phyloP scores from a whole-genome alignment of 1,284 basidiomycete genomes.

The Garcileccinum viscosum region DNA sequence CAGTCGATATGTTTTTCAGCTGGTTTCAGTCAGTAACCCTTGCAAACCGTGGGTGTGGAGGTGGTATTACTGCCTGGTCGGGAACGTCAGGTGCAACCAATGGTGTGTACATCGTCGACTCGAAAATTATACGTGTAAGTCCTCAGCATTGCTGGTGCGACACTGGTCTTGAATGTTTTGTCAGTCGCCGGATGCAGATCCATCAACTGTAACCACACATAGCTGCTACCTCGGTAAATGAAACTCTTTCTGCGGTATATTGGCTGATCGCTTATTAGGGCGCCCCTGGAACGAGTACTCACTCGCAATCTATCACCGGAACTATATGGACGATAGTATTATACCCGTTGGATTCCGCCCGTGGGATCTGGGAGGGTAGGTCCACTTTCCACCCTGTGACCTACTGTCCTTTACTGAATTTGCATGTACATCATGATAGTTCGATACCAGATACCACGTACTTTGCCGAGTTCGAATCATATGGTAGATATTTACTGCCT shows the following conservation, averaged over 20 bases:
- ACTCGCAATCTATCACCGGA: constrained; percentile 57
- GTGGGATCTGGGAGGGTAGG: constrained; percentile 32
- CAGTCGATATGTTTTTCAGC: constrained; percentile 40
- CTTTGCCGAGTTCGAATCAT: constrained; percentile 65
- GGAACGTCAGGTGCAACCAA: constrained; percentile 50
- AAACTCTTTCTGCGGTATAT: neutral
- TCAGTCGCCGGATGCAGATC: constrained; percentile 67
- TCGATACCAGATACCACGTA: constrained; percentile 60
- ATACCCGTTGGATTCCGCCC: constrained; percentile 57
- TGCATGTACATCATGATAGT: constrained; percentile 35
- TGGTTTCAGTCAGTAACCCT: constrained; percentile 67
- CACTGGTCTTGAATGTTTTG: constrained; percentile 31
- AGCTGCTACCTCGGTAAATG: constrained; percentile 57
- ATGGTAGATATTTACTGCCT: constrained; percentile 41
- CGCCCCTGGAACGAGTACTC: constrained; percentile 71
- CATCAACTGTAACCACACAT: constrained; percentile 50
- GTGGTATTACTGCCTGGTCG: constrained; percentile 67
- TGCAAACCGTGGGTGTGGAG: constrained; percentile 68
- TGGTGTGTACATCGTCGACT: constrained; percentile 66
- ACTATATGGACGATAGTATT: constrained; percentile 67
- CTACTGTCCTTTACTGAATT: neutral
- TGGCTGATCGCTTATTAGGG: constrained; percentile 40
- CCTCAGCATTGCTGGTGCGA: constrained; percentile 55
- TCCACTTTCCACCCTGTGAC: neutral
- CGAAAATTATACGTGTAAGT: constrained; percentile 62